Evolutionary conservation across 306 rosid genomes (phyloP), one percentile per base, ranked within the genome.

Genomic region (Inga oerstediana): DNA sequence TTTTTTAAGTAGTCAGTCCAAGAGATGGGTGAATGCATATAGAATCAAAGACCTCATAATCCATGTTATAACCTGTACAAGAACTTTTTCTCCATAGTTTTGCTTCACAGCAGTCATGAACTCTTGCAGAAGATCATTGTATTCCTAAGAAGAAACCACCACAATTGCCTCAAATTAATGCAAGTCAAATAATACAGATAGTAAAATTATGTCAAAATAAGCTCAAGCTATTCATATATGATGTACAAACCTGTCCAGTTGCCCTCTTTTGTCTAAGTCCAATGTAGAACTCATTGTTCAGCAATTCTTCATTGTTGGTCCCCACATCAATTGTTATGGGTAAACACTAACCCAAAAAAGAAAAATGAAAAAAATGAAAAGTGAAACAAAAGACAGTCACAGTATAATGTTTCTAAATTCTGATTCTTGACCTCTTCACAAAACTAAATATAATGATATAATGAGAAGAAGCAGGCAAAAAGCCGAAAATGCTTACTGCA

Each of bases 41-140:
- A 64, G 77, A 66, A 65, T 46, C 30, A 68, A 34, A 73, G 64
- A 74, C 49, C 44, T 20, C 79, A 65, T 72, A 72, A 73, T 64
- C 37, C 39, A 70, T 51, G 80, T 51, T 51, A 39, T 35, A 71
- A 87, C 99, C 99, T 97, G 99, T 66, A 94, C 76, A 65, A 97
- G 79, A 85, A 94, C 95, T 85, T 97, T 97, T 84, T 97, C 99
- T 5, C 98, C 99, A 24, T 97, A 97, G 82, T 94, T 97, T 89
- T 97, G 97, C 94, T 97, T 97, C 83, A 92, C 97, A 44, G 99
- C 97, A 12, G 86, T 43, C 99, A 97, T 91, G 93, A 97, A 97
- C 90, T 97, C 98, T 2, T 97, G 78, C 69, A 97, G 87, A 85
- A 97, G 94, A 1, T 92, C 98, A 79, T 79, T 85, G 79, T 97